These are phyloP conservation scores for Fonsecaea monophora DNA, from an alignment of 2,329 filamentous ascomycete genomes.

Conservation along the genomic window DNA sequence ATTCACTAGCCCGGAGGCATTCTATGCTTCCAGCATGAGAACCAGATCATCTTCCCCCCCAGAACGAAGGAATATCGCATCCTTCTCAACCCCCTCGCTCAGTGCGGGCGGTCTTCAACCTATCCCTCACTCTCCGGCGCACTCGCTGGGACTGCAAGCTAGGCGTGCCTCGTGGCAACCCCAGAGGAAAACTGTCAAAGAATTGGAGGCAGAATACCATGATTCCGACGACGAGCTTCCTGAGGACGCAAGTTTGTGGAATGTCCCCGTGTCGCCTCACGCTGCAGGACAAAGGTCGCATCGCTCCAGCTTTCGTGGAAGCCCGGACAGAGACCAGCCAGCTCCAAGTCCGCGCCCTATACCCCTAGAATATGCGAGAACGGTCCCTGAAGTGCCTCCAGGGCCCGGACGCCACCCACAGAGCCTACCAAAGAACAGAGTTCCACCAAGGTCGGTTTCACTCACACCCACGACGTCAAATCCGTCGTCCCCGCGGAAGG, in stretches of 20 bases:
- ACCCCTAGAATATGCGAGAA: slow-evolving; percentile 50
- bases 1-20: slow-evolving; percentile 31
- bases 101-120: slow-evolving; percentile 33
- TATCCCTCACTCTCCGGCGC: slow-evolving; percentile 30
- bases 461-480: slow-evolving; percentile 29
- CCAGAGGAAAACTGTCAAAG: slow-evolving; percentile 54
- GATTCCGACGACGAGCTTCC: slow-evolving; percentile 59
- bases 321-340: slow-evolving; percentile 47
- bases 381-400: slow-evolving; percentile 40
- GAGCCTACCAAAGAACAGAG: slow-evolving; percentile 42
- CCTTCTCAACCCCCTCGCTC: slow-evolving; percentile 25
- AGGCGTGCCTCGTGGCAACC: slow-evolving; percentile 53
- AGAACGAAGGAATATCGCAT: slow-evolving; percentile 24
- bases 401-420: slow-evolving; percentile 41
- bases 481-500: slow-evolving; percentile 40
- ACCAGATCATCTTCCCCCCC: slow-evolving; percentile 36
- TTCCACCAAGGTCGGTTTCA: slow-evolving; percentile 32
- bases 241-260: slow-evolving; percentile 59
- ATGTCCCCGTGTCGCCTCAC: slow-evolving; percentile 58
- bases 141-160: slow-evolving; percentile 29
- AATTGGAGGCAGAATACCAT: slow-evolving; percentile 58
- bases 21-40: slow-evolving; percentile 26
- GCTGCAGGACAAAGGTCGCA: slow-evolving; percentile 49
- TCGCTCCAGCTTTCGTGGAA: slow-evolving; percentile 48
- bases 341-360: slow-evolving; percentile 47